phyloP scores from a whole-genome alignment of 352 stramenopile genomes.

The Phytophthora idaei region DNA sequence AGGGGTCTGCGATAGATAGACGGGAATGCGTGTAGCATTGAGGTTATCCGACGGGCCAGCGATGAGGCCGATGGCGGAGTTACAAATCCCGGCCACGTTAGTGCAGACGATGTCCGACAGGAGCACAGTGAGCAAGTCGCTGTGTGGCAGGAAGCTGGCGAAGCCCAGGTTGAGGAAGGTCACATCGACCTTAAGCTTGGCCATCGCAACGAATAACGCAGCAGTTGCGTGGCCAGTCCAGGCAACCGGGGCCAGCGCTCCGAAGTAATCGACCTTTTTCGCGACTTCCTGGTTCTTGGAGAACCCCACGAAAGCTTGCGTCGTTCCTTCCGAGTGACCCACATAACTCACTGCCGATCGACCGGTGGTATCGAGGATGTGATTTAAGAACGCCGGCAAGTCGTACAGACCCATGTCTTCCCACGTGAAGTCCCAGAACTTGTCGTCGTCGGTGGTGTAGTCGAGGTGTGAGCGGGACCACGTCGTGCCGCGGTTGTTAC shows the following conservation, averaged over 20 bases:
- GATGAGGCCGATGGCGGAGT: constrained; percentile 49
- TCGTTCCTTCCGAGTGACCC: constrained; percentile 46
- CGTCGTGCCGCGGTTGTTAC: constrained; percentile 66
- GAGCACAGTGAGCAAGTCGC: constrained; percentile 23
- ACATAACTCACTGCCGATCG: constrained; percentile 55
- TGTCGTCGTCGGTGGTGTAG: constrained; percentile 43
- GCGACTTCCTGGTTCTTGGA: constrained; percentile 60
- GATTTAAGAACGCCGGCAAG: constrained; percentile 41
- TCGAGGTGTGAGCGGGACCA: constrained; percentile 42
- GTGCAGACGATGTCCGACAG: constrained; percentile 47
- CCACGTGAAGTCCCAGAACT: constrained; percentile 66
- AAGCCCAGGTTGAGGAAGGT: constrained; percentile 40
- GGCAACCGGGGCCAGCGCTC: constrained; percentile 53
- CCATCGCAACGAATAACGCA: constrained; percentile 40
- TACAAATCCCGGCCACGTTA: constrained; percentile 46
- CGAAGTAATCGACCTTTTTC: constrained; percentile 53
- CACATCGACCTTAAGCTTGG: constrained; percentile 48
- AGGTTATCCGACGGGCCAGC: constrained; percentile 50
- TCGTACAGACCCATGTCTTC: constrained; percentile 62
- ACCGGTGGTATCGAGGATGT: constrained; percentile 45
- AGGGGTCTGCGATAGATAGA: constrained; percentile 63
- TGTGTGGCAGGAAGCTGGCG: constrained; percentile 45
- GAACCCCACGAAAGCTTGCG: constrained; percentile 63
- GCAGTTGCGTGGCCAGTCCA: constrained; percentile 41
- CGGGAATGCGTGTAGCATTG: constrained; percentile 57